Conservation (phyloP, 192 early-diverging fungal species). For the Coemansia sp. region DNA sequence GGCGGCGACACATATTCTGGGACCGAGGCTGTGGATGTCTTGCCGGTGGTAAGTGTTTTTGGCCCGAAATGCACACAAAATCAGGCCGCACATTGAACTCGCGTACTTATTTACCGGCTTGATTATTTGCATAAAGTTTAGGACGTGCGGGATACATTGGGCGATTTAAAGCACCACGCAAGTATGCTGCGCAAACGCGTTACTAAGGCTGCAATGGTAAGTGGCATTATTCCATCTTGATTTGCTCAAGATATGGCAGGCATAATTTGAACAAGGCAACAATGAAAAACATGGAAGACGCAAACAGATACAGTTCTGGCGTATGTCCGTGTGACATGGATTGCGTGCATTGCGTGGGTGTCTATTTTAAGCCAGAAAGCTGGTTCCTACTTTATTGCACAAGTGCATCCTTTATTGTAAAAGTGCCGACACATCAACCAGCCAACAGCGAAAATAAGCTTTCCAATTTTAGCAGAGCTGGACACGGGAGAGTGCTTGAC, state of each 20-base stretch:
- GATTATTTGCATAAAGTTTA: slow-evolving; percentile 11
- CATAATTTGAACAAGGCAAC: too few species aligned
- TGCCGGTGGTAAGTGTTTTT: slow-evolving; percentile 37
- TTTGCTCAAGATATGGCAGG: too few species aligned
- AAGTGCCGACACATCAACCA: background rate
- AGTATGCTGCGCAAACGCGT: slow-evolving; percentile 45
- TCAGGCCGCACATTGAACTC: background rate
- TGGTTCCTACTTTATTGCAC: background rate
- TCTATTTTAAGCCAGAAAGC: background rate
- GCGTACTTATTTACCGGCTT: background rate
- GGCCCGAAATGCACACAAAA: slow-evolving; percentile 1
- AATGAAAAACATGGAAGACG: background rate
- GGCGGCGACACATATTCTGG: slow-evolving; percentile 36
- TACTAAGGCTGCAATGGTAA: slow-evolving; percentile 52
- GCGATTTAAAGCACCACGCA: slow-evolving; percentile 46
- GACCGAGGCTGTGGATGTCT: slow-evolving; percentile 27
- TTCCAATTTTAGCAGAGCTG: background rate
- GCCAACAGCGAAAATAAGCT: background rate
- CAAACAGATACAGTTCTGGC: too few species aligned
- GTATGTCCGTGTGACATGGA: background rate
- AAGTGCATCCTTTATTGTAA: background rate
- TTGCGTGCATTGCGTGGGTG: background rate
- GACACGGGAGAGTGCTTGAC: background rate
- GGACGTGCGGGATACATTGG: slow-evolving; percentile 32
- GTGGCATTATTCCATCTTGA: slow-evolving; percentile 4